phyloP scores from a whole-genome alignment of 2,329 filamentous ascomycete species.

The Calonectria pseudoturangicola region DNA sequence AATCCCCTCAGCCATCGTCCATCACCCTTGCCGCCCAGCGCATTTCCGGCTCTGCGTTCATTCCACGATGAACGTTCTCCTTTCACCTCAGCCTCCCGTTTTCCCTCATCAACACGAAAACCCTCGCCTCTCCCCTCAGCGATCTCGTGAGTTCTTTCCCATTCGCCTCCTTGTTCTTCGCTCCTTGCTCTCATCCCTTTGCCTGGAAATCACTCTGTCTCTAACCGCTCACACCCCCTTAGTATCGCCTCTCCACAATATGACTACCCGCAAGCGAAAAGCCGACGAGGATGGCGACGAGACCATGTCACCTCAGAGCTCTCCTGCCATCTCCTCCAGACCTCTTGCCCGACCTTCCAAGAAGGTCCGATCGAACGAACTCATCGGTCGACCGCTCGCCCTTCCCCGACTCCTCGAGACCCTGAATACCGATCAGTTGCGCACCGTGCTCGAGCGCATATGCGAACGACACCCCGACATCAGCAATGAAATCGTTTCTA shows the following conservation, averaged over 20 bases:
- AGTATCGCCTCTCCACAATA: constrained; percentile 70
- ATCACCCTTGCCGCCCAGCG: constrained; percentile 33
- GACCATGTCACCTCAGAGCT: constrained; percentile 90
- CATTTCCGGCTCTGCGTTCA: constrained; percentile 28
- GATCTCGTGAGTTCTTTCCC: constrained; percentile 69
- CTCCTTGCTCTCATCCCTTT: not conserved
- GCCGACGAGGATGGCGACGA: constrained; percentile 88
- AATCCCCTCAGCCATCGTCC: constrained; percentile 42
- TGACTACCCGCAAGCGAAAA: constrained; percentile 86
- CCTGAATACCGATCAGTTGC: constrained; percentile 88
- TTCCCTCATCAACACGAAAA: constrained; percentile 76
- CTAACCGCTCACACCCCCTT: constrained; percentile 52
- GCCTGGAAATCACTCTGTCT: constrained; percentile 23
- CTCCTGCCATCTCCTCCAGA: constrained; percentile 83
- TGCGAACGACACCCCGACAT: constrained; percentile 93
- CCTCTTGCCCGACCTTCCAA: constrained; percentile 80
- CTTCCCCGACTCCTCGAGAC: constrained; percentile 91
- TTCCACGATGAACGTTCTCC: constrained; percentile 76
- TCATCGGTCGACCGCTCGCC: constrained; percentile 74
- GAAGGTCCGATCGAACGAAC: constrained; percentile 78
- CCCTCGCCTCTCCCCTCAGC: constrained; percentile 71
- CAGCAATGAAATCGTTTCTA: constrained; percentile 86
- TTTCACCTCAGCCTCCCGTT: constrained; percentile 75
- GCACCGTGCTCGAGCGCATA: constrained; percentile 90
- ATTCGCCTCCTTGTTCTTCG: not conserved